Conservation (phyloP, 176 grass and related monocot genomes). For the Triticum aestivum region DNA sequence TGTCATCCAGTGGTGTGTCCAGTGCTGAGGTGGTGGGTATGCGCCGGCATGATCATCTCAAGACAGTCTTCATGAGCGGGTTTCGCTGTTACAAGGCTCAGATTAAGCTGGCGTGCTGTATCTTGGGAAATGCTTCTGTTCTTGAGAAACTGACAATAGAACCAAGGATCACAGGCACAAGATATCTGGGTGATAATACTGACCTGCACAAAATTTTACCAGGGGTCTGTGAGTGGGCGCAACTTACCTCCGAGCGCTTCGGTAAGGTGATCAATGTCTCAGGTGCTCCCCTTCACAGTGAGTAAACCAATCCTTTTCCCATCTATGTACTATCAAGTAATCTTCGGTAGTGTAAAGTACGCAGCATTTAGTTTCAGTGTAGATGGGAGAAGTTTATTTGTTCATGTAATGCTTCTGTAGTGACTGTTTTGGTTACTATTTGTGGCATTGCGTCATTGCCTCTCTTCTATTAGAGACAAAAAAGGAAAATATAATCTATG, state of each 20-base stretch:
- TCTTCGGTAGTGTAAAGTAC: too few species aligned
- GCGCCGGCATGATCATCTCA: neutral
- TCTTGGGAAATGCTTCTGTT: neutral
- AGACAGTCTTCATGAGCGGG: slow-evolving; percentile 1
- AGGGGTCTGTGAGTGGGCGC: neutral
- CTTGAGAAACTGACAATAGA: neutral
- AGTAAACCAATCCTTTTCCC: neutral
- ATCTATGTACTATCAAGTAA: neutral
- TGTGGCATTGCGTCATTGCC: too few species aligned
- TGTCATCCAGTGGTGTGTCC: neutral
- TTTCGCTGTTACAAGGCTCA: slow-evolving; percentile 16
- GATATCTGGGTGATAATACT: neutral
- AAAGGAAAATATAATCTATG: too few species aligned
- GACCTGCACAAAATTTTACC: neutral
- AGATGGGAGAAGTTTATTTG: too few species aligned
- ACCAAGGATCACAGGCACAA: neutral
- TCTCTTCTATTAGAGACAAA: too few species aligned
- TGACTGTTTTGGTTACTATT: too few species aligned
- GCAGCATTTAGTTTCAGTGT: too few species aligned
- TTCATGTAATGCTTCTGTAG: too few species aligned
- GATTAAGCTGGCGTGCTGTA: neutral
- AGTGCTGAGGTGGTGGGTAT: neutral
- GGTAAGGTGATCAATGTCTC: neutral
- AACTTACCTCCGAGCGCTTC: neutral
- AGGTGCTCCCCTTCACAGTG: neutral